These are phyloP conservation scores for Amanita thiersii DNA, from an alignment of 768 basidiomycete species.

Conservation along the genomic window DNA sequence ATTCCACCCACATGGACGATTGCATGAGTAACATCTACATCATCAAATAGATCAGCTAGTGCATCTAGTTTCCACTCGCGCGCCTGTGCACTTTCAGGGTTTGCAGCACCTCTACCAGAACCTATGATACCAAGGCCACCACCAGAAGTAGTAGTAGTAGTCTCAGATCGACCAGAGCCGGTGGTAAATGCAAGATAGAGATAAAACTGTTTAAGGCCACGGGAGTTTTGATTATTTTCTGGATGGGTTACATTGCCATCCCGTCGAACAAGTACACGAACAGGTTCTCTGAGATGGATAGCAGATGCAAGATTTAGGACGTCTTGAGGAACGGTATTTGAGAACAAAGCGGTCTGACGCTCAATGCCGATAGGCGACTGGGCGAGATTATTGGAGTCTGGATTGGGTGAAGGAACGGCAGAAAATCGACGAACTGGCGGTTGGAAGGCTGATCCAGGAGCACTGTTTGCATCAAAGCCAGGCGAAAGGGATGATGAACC, in stretches of 20 bases:
- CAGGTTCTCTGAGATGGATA: constrained; percentile 92
- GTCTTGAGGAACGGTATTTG: constrained; percentile 96
- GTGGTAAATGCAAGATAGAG: constrained; percentile 94
- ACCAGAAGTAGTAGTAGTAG: constrained; percentile 31
- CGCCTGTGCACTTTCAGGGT: constrained; percentile 77
- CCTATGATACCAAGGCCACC: constrained; percentile 86
- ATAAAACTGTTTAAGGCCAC: constrained; percentile 92
- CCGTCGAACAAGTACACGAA: constrained; percentile 92
- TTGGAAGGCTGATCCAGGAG: constrained; percentile 27
- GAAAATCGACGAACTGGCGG: constrained; percentile 49
- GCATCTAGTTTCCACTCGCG: constrained; percentile 95
- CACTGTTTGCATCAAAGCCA: constrained; percentile 35
- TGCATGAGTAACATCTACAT: constrained; percentile 71
- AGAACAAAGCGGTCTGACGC: constrained; percentile 91
- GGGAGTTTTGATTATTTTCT: constrained; percentile 57
- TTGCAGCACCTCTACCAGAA: constrained; percentile 77
- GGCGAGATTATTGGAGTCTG: constrained; percentile 18
- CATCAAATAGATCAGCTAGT: constrained; percentile 82
- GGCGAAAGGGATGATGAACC: constrained; percentile 36
- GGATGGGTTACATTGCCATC: constrained; percentile 77
- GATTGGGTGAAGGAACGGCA: constrained; percentile 41
- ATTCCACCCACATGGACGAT: constrained; percentile 87
- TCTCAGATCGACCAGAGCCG: constrained; percentile 55
- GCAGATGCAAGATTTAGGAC: constrained; percentile 92
- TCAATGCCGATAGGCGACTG: constrained; percentile 42